Evolutionary conservation across 2,329 filamentous ascomycete genomes (phyloP), one percentile per base, ranked within the genome.

Genomic region (Beauveria varroae): DNA sequence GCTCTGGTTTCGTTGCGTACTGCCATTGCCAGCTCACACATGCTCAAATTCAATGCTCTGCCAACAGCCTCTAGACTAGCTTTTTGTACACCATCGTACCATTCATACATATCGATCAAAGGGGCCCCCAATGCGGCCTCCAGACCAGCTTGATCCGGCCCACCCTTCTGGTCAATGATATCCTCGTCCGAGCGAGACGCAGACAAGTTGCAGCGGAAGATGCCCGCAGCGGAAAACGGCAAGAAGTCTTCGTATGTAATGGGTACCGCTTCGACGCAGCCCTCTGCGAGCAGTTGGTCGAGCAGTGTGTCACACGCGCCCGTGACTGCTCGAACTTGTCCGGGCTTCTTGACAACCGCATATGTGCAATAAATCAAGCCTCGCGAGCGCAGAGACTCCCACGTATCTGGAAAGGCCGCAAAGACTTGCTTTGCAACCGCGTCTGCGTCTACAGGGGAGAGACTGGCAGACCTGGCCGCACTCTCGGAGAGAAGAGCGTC

Each of bases 201-300:
- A 5, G 58, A 54, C 5, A 79, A 65, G 22, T 79, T 81, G 0
- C 77, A 79, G 44, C 74, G 74, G 63, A 81, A 81, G 44, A 83
- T 83, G 0, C 80, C 80, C 0, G 78, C 80, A 0, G 80, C 81
- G 1, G 78, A 81, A 2, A 83, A 67, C 0, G 81, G 81, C 4
- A 83, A 68, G 53, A 83, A 83, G 59, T 83, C 81, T 62, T 83
- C 81, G 61, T 83, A 83, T 0, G 76, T 81, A 20, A 83, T 74
- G 2, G 81, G 78, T 3, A 73, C 66, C 5, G 70, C 72, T 44
- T 71, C 65, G 0, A 82, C 43, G 3, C 72, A 28, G 0, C 72
- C 72, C 0, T 68, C 55, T 2, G 65, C 59, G 1, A 81, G 56
- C 1, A 80, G 69, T 1, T 67, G 51, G 1, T 73, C 67, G 1